These are phyloP conservation scores for Zopfochytrium polystomum DNA, from an alignment of 371 early-diverging fungal genomes.

Conservation along the genomic window DNA sequence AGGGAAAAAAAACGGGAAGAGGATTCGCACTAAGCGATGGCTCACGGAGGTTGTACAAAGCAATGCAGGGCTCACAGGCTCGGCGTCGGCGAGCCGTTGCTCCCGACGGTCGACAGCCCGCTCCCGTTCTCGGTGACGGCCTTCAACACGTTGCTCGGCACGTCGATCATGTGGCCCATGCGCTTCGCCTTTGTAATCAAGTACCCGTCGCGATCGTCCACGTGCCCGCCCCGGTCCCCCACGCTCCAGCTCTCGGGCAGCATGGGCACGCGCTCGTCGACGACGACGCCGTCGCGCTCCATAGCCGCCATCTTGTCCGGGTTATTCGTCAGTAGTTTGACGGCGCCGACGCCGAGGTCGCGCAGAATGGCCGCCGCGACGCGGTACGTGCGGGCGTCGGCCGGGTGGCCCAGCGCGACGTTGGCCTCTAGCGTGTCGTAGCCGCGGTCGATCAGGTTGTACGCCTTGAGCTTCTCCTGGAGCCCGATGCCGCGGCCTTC, in stretches of 20 bases:
- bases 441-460: slow-evolving; percentile 93
- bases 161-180: slow-evolving; percentile 84
- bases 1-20: too few species aligned
- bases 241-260: slow-evolving; percentile 62
- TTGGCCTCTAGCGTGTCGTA: slow-evolving; percentile 95
- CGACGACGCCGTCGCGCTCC: slow-evolving; percentile 60
- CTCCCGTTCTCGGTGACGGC: too few species aligned
- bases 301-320: slow-evolving; percentile 87
- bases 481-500: slow-evolving; percentile 96
- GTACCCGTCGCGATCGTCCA: slow-evolving; percentile 72
- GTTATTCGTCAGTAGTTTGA: slow-evolving; percentile 91
- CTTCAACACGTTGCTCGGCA: slow-evolving; percentile 42
- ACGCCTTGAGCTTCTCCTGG: slow-evolving; percentile 89
- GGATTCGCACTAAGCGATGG: too few species aligned
- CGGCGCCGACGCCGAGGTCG: slow-evolving; percentile 66
- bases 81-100: too few species aligned
- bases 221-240: slow-evolving; percentile 2
- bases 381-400: slow-evolving; percentile 88
- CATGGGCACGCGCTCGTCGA: slow-evolving; percentile 85
- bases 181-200: slow-evolving; percentile 77
- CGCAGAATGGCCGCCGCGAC: slow-evolving; percentile 84
- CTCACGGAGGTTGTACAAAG: too few species aligned
- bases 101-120: too few species aligned
- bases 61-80: too few species aligned
- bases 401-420: slow-evolving; percentile 79